Evolutionary conservation across 352 stramenopile species (phyloP).

Genomic region (Globisporangium nodosum): DNA sequence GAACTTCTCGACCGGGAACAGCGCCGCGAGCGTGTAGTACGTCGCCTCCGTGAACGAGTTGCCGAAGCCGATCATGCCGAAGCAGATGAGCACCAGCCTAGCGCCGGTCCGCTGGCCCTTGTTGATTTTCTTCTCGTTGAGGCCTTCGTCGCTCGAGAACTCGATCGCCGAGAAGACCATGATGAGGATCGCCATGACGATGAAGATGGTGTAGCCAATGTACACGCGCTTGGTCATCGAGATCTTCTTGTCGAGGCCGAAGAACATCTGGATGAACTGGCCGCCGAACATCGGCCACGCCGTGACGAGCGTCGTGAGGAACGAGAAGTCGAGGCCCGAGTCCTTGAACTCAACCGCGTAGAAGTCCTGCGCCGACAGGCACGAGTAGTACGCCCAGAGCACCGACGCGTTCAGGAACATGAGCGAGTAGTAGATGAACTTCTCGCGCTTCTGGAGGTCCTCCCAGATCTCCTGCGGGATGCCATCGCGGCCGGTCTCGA

Average conservation of each 20-base stretch:
- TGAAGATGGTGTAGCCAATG: conserved; percentile 49
- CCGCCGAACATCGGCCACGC: conserved; percentile 56
- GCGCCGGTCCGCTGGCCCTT: conserved; percentile 28
- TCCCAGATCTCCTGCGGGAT: conserved; percentile 59
- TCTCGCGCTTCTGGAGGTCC: conserved; percentile 43
- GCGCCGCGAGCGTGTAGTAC: conserved; percentile 53
- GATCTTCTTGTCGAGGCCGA: conserved; percentile 55
- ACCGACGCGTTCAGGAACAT: conserved; percentile 71
- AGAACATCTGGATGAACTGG: conserved; percentile 49
- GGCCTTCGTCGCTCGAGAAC: conserved; percentile 20
- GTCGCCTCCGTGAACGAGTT: conserved; percentile 61
- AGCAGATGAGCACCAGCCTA: conserved; percentile 46
- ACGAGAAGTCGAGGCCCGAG: conserved; percentile 50
- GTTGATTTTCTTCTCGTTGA: not conserved
- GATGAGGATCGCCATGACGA: conserved; percentile 45
- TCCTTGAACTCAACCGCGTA: conserved; percentile 46
- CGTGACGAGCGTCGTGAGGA: conserved; percentile 56
- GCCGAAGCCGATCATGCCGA: conserved; percentile 41
- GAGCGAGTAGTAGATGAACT: conserved; percentile 58
- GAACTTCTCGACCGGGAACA: conserved; percentile 65
- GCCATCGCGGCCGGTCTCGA: conserved; percentile 30
- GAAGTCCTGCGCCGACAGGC: conserved; percentile 64
- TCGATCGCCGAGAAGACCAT: conserved; percentile 57
- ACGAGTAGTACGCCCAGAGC: conserved; percentile 78
- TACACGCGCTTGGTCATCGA: conserved; percentile 34